These are phyloP conservation scores for Willaertia magna DNA, from an alignment of 208 protist genomes.

Conservation along the genomic window DNA sequence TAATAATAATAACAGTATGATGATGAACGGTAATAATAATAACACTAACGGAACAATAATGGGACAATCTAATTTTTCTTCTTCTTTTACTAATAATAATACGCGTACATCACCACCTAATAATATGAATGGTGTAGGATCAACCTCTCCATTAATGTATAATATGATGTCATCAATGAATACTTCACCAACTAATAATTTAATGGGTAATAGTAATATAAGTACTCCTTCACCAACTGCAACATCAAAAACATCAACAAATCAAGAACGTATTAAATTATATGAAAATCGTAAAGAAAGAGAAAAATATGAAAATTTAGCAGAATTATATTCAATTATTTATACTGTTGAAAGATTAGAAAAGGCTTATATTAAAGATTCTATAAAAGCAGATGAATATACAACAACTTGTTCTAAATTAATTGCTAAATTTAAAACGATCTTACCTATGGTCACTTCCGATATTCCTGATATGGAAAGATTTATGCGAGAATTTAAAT, in stretches of 20 bases:
- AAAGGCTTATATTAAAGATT: slow-evolving; percentile 50
- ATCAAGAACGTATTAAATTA: not conserved
- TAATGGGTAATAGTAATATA: no score
- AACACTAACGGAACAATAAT: no score
- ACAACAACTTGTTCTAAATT: not conserved
- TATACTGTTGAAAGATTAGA: slow-evolving; percentile 47
- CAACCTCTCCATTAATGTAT: not conserved
- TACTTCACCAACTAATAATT: not conserved
- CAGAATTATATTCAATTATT: slow-evolving; percentile 54
- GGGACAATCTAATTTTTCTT: not conserved
- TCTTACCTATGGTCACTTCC: not conserved
- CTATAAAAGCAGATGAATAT: slow-evolving; percentile 40
- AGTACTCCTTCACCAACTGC: not conserved
- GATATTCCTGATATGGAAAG: not conserved
- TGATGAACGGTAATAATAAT: no score
- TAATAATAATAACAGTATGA: no score
- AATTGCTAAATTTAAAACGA: slow-evolving; percentile 12
- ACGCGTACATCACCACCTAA: not conserved
- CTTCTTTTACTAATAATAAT: no score
- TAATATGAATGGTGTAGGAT: not conserved
- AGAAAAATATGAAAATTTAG: slow-evolving; percentile 48
- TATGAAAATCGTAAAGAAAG: slow-evolving; percentile 26
- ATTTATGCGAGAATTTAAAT: slow-evolving; percentile 9
- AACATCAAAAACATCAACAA: not conserved
- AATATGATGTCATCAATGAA: not conserved